A percentile compares a stretch with the other conserved stretches of the same genome.
Conservation (phyloP, 2,329 filamentous ascomycete genomes). For the Cladosporium sp. region DNA sequence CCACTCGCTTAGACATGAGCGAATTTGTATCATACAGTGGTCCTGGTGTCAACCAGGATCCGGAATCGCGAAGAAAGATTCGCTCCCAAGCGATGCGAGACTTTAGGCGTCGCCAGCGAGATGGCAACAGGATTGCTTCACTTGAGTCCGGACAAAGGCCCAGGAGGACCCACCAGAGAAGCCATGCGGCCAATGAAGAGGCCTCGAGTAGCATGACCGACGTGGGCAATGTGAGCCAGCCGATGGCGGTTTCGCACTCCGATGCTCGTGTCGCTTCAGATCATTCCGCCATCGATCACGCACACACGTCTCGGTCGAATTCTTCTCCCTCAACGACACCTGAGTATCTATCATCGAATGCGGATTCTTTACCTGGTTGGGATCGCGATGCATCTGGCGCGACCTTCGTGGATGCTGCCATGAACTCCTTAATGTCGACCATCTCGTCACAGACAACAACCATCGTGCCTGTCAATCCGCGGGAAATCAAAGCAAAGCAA, state of each 20-base stretch:
- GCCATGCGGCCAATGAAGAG: not conserved
- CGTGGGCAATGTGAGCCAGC: not conserved
- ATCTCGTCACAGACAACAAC: too few species aligned
- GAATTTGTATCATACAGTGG: constrained; percentile 13
- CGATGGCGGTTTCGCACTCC: not conserved
- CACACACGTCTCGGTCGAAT: too few species aligned
- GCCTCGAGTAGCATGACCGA: not conserved
- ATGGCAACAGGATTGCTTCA: not conserved
- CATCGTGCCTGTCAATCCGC: too few species aligned
- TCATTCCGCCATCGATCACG: not conserved
- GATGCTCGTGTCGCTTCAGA: not conserved
- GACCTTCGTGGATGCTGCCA: too few species aligned
- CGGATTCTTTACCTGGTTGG: too few species aligned
- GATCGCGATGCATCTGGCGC: too few species aligned
- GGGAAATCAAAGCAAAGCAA: too few species aligned
- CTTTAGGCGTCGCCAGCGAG: constrained; percentile 45
- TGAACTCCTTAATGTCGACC: too few species aligned
- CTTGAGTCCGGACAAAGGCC: not conserved
- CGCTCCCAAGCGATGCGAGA: constrained; percentile 33
- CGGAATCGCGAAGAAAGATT: constrained; percentile 12
- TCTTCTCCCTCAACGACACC: too few species aligned
- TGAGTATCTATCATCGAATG: too few species aligned
- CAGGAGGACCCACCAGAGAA: not conserved
- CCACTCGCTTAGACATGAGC: too few species aligned
- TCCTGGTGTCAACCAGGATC: constrained; percentile 8